Evolutionary conservation across 345 rosid species (phyloP), one percentile per base, ranked within the genome.

Genomic region (Syzygium aqueum): DNA sequence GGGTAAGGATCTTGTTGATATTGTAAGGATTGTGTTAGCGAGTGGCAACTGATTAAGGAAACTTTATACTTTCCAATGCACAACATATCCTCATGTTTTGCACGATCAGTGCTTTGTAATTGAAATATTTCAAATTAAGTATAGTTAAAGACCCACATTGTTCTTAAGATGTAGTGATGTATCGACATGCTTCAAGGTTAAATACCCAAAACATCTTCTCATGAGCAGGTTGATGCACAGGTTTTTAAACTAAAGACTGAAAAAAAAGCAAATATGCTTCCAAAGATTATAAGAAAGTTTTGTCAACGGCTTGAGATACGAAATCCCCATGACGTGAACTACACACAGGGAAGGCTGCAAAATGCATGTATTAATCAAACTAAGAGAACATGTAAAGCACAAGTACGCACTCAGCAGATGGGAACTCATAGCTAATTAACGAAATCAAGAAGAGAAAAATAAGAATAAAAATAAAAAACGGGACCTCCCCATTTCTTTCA

Each of bases 401-500:
- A 54, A 7, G 59, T 8, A 54, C 59, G 3, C 59, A 54, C 59
- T 54, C 59, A 54, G 22, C 59, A 21, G 59, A 21, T 54, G 51
- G 23, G 19, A 15, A 54, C 51, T 84, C 51, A 17, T 27, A 22
- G 56, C 51, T 3, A 53, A 23, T 11, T 8, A 15, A 85, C 9
- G 50, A 56, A 27, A 23, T 27, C 11, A 21, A 53, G 33, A 78
- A 84, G 77, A 4, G 4, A 40, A 40, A 5, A 40, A 40, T 40
- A 40, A 43, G 6, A 43, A 43, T 43, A 43, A 43, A 5, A n/a
- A n/a, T n/a, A n/a, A n/a, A n/a, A n/a, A 43, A 43, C 46, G 46
- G 46, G 87, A 93, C 98, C 98, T 93, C 89, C 91, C 93, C 67
- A 94, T 90, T 88, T 92, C 92, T 84, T 92, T 93, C 92, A 96